Conservation (phyloP, 2,329 filamentous ascomycete species). For the Aspergillus eucalypticola region DNA sequence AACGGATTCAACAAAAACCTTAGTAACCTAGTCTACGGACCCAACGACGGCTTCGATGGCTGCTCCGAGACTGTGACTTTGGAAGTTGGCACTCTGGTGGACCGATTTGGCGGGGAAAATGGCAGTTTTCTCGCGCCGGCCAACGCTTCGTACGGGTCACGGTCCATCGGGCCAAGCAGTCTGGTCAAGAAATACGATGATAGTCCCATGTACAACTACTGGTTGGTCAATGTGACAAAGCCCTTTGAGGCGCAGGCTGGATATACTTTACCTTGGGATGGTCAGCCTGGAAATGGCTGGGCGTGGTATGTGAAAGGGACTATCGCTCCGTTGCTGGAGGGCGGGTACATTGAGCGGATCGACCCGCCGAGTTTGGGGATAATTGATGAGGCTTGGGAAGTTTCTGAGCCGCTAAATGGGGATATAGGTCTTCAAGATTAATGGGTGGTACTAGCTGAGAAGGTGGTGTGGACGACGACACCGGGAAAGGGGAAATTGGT, state of each 20-base stretch:
- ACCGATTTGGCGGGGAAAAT: neutral
- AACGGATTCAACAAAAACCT: neutral
- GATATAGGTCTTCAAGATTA: no score
- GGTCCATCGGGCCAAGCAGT: neutral
- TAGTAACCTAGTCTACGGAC: neutral
- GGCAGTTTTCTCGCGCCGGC: neutral
- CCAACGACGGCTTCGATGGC: constrained; percentile 2
- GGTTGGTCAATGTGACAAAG: no score
- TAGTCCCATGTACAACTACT: constrained; percentile 5
- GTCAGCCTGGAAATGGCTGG: neutral
- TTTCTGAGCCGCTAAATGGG: no score
- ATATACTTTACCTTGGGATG: no score
- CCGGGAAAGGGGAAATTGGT: no score
- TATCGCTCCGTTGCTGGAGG: no score
- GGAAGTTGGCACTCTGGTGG: neutral
- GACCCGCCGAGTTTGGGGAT: no score
- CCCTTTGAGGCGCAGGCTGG: no score
- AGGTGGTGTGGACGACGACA: no score
- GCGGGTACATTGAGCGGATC: no score
- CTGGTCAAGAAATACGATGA: neutral
- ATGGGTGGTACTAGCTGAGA: no score
- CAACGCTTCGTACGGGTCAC: neutral
- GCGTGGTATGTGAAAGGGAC: neutral
- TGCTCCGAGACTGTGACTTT: neutral
- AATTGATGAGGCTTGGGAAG: neutral